These are phyloP conservation scores for Ogataea ganodermae DNA, from an alignment of 805 yeast species.

Conservation along the genomic window DNA sequence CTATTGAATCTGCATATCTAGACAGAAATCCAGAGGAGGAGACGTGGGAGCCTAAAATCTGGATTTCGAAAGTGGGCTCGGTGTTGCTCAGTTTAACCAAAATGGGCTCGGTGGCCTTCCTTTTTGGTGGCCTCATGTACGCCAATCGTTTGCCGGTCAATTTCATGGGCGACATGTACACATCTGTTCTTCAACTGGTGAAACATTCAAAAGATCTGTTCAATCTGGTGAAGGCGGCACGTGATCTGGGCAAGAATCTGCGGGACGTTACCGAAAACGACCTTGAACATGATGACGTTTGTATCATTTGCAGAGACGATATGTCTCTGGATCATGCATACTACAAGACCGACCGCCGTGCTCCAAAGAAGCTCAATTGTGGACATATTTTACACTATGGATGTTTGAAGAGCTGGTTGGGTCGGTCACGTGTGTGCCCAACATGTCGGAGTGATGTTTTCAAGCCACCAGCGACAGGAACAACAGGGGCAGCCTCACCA, in stretches of 20 bases:
- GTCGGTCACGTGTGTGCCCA: slow-evolving; percentile 91
- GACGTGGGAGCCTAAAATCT: slow-evolving; percentile 73
- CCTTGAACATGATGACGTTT: slow-evolving; percentile 61
- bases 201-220: slow-evolving; percentile 41
- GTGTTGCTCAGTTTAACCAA: slow-evolving; percentile 50
- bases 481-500: background rate
- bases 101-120: slow-evolving; percentile 46
- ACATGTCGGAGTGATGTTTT: slow-evolving; percentile 78
- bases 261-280: slow-evolving; percentile 64
- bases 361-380: slow-evolving; percentile 79
- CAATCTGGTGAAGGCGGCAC: slow-evolving; percentile 47
- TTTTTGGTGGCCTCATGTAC: slow-evolving; percentile 47
- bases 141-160: slow-evolving; percentile 35
- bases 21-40: slow-evolving; percentile 50
- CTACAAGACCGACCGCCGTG: slow-evolving; percentile 40
- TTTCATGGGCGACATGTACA: slow-evolving; percentile 34
- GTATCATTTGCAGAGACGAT: slow-evolving; percentile 93
- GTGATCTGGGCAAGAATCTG: slow-evolving; percentile 64
- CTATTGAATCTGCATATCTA: slow-evolving; percentile 57
- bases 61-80: slow-evolving; percentile 59
- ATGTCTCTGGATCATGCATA: slow-evolving; percentile 51
- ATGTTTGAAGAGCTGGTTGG: slow-evolving; percentile 91
- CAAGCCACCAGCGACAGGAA: slow-evolving; percentile 17
- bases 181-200: slow-evolving; percentile 28
- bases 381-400: slow-evolving; percentile 88